Evolutionary conservation across 2,329 filamentous ascomycete genomes (phyloP).

Genomic region (Didymella arachidicola): DNA sequence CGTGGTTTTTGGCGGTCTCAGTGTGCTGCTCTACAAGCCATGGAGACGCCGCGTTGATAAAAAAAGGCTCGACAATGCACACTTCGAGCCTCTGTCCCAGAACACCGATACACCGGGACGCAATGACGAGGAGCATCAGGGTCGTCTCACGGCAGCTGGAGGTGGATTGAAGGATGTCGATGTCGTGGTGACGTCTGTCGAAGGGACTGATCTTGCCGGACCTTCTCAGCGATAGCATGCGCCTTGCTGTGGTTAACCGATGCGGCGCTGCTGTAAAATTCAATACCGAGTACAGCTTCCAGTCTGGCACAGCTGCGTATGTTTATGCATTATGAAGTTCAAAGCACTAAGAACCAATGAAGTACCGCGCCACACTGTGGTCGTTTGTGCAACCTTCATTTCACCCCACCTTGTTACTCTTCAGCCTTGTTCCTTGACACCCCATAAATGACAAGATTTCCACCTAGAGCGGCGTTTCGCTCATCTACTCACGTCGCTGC

Average conservation of each 20-base stretch:
- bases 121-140: constrained; percentile 24
- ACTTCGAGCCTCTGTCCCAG: constrained; percentile 39
- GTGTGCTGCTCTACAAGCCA: constrained; percentile 77
- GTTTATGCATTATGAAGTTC: background rate
- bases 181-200: constrained; percentile 29
- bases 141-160: background rate
- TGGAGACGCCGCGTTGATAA: constrained; percentile 72
- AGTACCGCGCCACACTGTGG: background rate
- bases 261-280: no score
- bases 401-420: background rate
- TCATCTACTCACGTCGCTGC: background rate
- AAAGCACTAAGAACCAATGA: background rate
- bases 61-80: constrained; percentile 37
- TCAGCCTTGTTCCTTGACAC: constrained; percentile 11
- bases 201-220: constrained; percentile 28
- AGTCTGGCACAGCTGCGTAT: background rate
- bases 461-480: background rate
- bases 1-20: constrained; percentile 75
- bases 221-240: constrained; percentile 13
- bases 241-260: background rate
- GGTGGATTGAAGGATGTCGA: constrained; percentile 21
- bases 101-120: constrained; percentile 1
- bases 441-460: background rate
- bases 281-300: background rate
- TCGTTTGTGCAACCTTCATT: constrained; percentile 4